A percentile compares a stretch with the other conserved stretches of the same genome.
Evolutionary conservation across 176 grass and related monocot species (phyloP).

Genomic region (Phoenix roebelenii): DNA sequence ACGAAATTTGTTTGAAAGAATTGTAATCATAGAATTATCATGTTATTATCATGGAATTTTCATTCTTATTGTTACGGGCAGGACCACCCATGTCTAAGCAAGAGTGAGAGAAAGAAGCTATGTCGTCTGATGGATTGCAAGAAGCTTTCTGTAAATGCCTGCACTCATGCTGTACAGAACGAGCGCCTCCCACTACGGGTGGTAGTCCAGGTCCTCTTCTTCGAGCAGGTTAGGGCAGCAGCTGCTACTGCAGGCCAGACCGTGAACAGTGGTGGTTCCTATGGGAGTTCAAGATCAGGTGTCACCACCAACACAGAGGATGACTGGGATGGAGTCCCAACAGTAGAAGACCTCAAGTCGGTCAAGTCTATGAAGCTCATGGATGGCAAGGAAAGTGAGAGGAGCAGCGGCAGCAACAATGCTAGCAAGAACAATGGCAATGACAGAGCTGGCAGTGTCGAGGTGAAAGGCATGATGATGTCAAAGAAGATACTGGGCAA

Average conservation of each 20-base stretch:
- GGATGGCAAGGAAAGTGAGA: neutral
- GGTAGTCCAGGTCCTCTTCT: slow-evolving; percentile 83
- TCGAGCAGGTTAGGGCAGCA: slow-evolving; percentile 65
- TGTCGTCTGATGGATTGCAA: slow-evolving; percentile 80
- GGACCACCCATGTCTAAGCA: slow-evolving; percentile 81
- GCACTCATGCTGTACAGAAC: slow-evolving; percentile 77
- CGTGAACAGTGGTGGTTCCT: slow-evolving; percentile 64
- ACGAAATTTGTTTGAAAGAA: no score
- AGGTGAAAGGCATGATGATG: slow-evolving; percentile 30
- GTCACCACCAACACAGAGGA: slow-evolving; percentile 87
- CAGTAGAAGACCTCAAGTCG: slow-evolving; percentile 35
- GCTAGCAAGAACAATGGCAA: slow-evolving; percentile 21
- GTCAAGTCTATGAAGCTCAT: slow-evolving; percentile 31
- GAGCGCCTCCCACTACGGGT: slow-evolving; percentile 78
- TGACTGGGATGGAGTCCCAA: slow-evolving; percentile 51
- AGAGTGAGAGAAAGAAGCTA: slow-evolving; percentile 80
- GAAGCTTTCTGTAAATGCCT: slow-evolving; percentile 63
- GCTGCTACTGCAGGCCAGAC: slow-evolving; percentile 45
- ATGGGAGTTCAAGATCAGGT: slow-evolving; percentile 84
- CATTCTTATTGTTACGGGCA: slow-evolving; percentile 18
- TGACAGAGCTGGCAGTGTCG: slow-evolving; percentile 25
- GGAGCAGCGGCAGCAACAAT: neutral
- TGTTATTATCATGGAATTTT: neutral
- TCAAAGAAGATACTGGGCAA: slow-evolving; percentile 58
- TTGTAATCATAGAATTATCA: no score